Evolutionary conservation across 371 early-diverging fungal genomes (phyloP).

Genomic region (Mucor indicus): DNA sequence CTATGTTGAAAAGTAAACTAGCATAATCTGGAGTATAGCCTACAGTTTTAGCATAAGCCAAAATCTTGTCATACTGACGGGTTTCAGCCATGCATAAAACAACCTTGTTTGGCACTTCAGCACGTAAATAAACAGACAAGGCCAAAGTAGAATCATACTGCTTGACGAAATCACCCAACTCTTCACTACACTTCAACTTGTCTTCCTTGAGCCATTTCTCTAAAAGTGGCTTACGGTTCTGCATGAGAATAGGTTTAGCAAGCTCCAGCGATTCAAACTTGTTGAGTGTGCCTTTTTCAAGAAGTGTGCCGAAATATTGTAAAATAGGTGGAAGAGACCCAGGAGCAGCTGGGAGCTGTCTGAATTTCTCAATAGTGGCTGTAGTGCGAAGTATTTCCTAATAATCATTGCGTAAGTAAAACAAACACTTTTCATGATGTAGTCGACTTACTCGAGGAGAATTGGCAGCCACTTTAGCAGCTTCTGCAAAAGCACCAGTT

Average conservation of each 20-base stretch:
- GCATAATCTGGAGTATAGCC: slow-evolving; percentile 92
- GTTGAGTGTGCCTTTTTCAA: slow-evolving; percentile 94
- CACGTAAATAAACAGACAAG: slow-evolving; percentile 92
- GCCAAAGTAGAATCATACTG: slow-evolving; percentile 87
- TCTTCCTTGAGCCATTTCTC: slow-evolving; percentile 99
- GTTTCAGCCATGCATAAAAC: slow-evolving; percentile 95
- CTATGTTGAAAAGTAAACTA: slow-evolving; percentile 82
- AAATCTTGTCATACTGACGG: slow-evolving; percentile 93
- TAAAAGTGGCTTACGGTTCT: slow-evolving; percentile 89
- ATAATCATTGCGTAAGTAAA: too few species aligned
- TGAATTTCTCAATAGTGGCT: slow-evolving; percentile 92
- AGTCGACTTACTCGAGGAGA: slow-evolving; percentile 73
- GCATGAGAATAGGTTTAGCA: slow-evolving; percentile 87
- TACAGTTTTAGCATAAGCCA: slow-evolving; percentile 92
- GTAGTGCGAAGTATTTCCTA: slow-evolving; percentile 93
- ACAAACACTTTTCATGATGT: too few species aligned
- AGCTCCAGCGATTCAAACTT: slow-evolving; percentile 92
- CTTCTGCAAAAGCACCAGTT: slow-evolving; percentile 81
- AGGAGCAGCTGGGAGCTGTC: slow-evolving; percentile 73
- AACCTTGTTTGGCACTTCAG: slow-evolving; percentile 90
- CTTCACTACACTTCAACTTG: slow-evolving; percentile 96
- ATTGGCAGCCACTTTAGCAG: slow-evolving; percentile 94
- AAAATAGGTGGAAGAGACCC: slow-evolving; percentile 92
- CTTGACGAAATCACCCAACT: slow-evolving; percentile 97
- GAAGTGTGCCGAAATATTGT: slow-evolving; percentile 96